Percentiles rank a stretch among this genome's conserved stretches.
Conservation (phyloP, 345 rosid genomes). For the Populus euphratica region DNA sequence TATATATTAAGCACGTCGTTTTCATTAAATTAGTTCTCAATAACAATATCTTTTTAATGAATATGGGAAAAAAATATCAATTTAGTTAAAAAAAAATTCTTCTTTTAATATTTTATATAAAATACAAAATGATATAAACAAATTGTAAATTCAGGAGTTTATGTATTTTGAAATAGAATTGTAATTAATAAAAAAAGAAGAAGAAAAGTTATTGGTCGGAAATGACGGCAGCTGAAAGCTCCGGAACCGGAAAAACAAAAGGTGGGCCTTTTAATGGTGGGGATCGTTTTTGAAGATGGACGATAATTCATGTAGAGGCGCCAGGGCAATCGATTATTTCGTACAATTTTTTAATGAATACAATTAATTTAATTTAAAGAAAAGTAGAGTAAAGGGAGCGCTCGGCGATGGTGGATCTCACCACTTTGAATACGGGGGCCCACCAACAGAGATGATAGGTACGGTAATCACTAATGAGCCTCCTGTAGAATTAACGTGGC, state of each 20-base stretch:
- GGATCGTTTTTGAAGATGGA: background rate
- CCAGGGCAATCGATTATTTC: background rate
- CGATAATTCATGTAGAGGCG: background rate
- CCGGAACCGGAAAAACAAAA: background rate
- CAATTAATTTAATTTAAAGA: background rate
- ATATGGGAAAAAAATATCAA: too few species aligned
- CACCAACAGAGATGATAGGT: background rate
- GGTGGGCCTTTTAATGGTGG: background rate
- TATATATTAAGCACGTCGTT: too few species aligned
- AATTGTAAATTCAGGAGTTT: too few species aligned
- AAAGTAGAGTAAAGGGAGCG: background rate
- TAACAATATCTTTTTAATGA: too few species aligned
- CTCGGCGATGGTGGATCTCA: background rate
- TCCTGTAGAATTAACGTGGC: background rate
- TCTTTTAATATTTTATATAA: too few species aligned
- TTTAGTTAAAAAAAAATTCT: too few species aligned
- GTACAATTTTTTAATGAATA: background rate
- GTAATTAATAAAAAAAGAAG: too few species aligned
- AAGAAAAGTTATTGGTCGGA: too few species aligned
- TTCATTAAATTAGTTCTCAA: too few species aligned
- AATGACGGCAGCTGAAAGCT: too few species aligned
- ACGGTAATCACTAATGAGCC: background rate
- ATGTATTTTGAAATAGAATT: too few species aligned
- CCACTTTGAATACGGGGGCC: background rate
- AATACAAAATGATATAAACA: too few species aligned